phyloP scores from a whole-genome alignment of 2,329 filamentous ascomycete species.

The Talaromyces sp. region DNA sequence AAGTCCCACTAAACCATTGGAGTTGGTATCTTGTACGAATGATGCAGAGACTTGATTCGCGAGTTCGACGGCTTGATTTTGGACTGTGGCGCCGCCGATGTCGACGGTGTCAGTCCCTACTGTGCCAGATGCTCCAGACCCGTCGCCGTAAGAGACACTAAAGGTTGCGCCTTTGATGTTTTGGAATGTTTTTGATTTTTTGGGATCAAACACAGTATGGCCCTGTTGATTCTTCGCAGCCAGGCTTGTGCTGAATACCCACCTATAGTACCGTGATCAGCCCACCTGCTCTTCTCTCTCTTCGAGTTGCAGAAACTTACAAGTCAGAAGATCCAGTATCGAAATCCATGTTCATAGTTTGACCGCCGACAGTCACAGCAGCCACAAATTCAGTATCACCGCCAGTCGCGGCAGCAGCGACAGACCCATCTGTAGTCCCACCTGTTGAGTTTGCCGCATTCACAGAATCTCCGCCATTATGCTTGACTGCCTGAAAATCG shows the following conservation, averaged over 20 bases:
- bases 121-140: slow-evolving; percentile 55
- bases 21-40: slow-evolving; percentile 57
- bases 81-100: slow-evolving; percentile 60
- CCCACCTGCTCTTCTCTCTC: not conserved
- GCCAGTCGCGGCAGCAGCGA: slow-evolving; percentile 55
- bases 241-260: slow-evolving; percentile 64
- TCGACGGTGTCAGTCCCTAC: slow-evolving; percentile 64
- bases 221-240: slow-evolving; percentile 39
- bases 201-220: slow-evolving; percentile 54
- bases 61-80: slow-evolving; percentile 62
- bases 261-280: slow-evolving; percentile 39
- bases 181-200: slow-evolving; percentile 49
- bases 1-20: slow-evolving; percentile 65
- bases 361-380: slow-evolving; percentile 64
- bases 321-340: slow-evolving; percentile 72
- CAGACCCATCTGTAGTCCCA: slow-evolving; percentile 13
- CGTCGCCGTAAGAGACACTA: slow-evolving; percentile 64
- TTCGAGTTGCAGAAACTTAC: slow-evolving; percentile 31
- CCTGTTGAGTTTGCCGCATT: slow-evolving; percentile 2
- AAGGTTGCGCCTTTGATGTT: slow-evolving; percentile 50
- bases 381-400: slow-evolving; percentile 66
- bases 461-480: slow-evolving; percentile 14
- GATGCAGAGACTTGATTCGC: slow-evolving; percentile 54
- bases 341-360: slow-evolving; percentile 64
- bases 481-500: slow-evolving; percentile 30